phyloP scores from a whole-genome alignment of 2,329 filamentous ascomycete genomes.

The Diaporthe humulicola region DNA sequence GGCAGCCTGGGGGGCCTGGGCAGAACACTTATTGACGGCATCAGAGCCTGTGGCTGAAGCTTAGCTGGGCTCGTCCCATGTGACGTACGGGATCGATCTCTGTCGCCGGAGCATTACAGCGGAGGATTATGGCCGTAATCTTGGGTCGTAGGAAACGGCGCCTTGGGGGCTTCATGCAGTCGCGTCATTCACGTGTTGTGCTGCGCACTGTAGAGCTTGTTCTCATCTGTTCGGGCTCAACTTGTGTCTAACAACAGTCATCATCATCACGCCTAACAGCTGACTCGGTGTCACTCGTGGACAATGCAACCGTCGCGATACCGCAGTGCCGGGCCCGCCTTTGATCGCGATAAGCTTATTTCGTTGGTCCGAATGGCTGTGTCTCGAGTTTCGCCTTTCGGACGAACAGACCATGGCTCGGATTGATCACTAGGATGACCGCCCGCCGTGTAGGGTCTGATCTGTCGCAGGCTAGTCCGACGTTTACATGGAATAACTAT shows the following conservation, averaged over 20 bases:
- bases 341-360: slow-evolving; percentile 24
- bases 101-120: slow-evolving; percentile 2
- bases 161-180: slow-evolving; percentile 8
- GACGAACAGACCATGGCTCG: slow-evolving; percentile 18
- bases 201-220: background rate
- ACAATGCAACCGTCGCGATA: slow-evolving; percentile 10
- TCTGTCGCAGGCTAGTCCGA: background rate
- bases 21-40: background rate
- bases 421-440: slow-evolving; percentile 6
- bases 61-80: slow-evolving; percentile 17
- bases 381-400: slow-evolving; percentile 18
- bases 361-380: slow-evolving; percentile 3
- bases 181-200: slow-evolving; percentile 7
- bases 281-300: background rate
- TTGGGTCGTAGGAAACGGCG: background rate
- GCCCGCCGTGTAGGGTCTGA: background rate
- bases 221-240: too few species aligned
- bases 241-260: background rate
- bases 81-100: slow-evolving; percentile 29
- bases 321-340: slow-evolving; percentile 14
- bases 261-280: background rate
- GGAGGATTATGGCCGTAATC: background rate
- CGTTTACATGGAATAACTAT: background rate
- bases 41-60: slow-evolving; percentile 14
- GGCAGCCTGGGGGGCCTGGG: slow-evolving; percentile 20